Conservation (phyloP, 306 rosid genomes). For the Prunus mongolica region DNA sequence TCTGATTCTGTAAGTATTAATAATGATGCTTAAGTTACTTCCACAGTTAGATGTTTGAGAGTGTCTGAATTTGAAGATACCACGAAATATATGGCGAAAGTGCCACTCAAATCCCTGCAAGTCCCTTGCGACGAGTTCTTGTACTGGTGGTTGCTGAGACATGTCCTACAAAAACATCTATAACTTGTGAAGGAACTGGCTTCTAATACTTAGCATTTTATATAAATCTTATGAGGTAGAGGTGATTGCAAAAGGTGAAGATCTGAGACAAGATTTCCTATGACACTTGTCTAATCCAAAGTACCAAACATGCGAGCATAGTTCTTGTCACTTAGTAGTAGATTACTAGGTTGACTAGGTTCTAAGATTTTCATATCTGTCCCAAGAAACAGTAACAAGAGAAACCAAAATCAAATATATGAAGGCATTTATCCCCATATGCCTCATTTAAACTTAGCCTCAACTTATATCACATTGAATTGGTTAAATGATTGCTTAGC, state of each 20-base stretch:
- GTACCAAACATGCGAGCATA: background rate
- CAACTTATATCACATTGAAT: background rate
- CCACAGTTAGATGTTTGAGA: background rate
- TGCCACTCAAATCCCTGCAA: constrained; percentile 67
- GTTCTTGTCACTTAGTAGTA: background rate
- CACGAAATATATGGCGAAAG: constrained; percentile 62
- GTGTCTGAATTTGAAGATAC: constrained; percentile 31
- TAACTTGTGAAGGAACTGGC: background rate
- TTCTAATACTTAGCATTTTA: background rate
- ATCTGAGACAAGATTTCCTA: background rate
- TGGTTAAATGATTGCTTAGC: background rate
- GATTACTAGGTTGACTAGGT: background rate
- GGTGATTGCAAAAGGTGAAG: background rate
- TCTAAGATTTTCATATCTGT: background rate
- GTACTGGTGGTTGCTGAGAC: constrained; percentile 49
- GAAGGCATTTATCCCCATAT: no score
- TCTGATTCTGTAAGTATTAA: background rate
- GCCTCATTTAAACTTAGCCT: no score
- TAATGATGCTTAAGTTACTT: background rate
- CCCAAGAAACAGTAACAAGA: background rate
- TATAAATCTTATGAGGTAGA: background rate
- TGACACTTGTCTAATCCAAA: background rate
- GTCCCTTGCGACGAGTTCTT: constrained; percentile 57
- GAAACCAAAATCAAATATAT: background rate
- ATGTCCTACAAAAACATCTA: constrained; percentile 48